Evolutionary conservation across 1,284 basidiomycete genomes (phyloP).

Genomic region (Ustilago trichophora): DNA sequence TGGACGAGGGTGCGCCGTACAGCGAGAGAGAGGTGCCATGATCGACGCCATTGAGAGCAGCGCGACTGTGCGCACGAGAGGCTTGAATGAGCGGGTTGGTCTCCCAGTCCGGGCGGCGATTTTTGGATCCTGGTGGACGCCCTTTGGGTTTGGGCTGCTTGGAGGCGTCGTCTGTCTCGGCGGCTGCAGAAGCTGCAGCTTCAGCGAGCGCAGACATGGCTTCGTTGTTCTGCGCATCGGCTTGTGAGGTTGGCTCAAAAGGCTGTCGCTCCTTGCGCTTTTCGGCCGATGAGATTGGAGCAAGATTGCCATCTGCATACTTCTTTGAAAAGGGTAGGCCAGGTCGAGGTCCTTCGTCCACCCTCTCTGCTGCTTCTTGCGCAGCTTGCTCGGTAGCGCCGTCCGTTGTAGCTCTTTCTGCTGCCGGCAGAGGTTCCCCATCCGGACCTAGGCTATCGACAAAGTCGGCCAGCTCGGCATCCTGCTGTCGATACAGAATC

Average conservation of each 20-base stretch:
- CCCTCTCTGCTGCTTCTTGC: conserved; percentile 17
- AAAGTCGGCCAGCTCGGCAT: conserved; percentile 39
- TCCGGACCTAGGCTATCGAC: conserved; percentile 25
- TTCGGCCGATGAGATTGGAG: conserved; percentile 23
- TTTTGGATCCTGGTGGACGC: conserved; percentile 33
- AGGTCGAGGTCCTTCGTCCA: conserved; percentile 22
- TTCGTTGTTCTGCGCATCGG: conserved; percentile 4
- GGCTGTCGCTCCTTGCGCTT: conserved; percentile 46
- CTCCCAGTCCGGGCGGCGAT: conserved; percentile 39
- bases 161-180: conserved; percentile 20
- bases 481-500: conserved; percentile 39
- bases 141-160: conserved; percentile 24
- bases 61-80: conserved; percentile 11
- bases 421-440: conserved; percentile 7
- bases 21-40: conserved; percentile 16
- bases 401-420: conserved; percentile 2
- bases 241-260: conserved; percentile 23
- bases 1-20: conserved; percentile 3
- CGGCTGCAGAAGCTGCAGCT: conserved; percentile 19
- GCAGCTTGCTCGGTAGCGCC: not conserved
- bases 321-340: conserved; percentile 7
- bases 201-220: conserved; percentile 31
- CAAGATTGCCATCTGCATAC: not conserved
- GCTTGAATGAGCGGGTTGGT: conserved; percentile 27
- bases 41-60: not conserved